phyloP scores from a whole-genome alignment of 2,329 filamentous ascomycete genomes.

The Colletotrichum viniferum region DNA sequence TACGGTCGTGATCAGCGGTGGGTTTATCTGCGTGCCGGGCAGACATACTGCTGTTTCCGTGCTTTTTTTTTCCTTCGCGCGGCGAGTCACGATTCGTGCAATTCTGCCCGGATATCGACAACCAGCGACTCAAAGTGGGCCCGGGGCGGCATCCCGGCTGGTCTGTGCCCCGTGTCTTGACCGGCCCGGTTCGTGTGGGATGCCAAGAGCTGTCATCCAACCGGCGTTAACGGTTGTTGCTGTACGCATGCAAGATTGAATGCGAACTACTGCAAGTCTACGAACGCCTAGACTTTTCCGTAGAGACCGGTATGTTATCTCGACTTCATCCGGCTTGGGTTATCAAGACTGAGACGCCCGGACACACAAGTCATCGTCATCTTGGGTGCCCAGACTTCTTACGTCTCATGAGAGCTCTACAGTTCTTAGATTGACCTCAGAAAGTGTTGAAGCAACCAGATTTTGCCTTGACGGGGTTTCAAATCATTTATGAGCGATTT shows the following conservation, averaged over 20 bases:
- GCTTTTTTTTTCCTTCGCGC: not conserved
- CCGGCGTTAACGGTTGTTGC: not conserved
- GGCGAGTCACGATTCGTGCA: not conserved
- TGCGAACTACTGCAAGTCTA: not conserved
- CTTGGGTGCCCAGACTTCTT: not conserved
- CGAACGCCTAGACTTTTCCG: not conserved
- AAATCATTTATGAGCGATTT: not conserved
- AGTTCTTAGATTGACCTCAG: rapidly evolving
- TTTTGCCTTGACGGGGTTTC: rapidly evolving
- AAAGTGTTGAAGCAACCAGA: not conserved
- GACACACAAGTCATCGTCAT: not conserved
- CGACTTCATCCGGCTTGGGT: not conserved
- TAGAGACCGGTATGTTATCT: not conserved
- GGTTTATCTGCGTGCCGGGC: not conserved
- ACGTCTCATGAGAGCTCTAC: not conserved
- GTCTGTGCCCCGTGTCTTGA: not conserved
- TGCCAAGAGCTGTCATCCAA: not conserved
- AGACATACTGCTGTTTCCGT: not conserved
- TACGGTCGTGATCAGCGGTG: not conserved
- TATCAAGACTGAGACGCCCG: not conserved
- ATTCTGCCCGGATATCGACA: not conserved
- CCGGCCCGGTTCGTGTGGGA: not conserved
- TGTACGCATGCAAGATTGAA: not conserved
- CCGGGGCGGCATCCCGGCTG: not conserved
- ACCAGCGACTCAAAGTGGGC: not conserved